phyloP scores from a whole-genome alignment of 257 asterid species.

The Penstemon eatonii region DNA sequence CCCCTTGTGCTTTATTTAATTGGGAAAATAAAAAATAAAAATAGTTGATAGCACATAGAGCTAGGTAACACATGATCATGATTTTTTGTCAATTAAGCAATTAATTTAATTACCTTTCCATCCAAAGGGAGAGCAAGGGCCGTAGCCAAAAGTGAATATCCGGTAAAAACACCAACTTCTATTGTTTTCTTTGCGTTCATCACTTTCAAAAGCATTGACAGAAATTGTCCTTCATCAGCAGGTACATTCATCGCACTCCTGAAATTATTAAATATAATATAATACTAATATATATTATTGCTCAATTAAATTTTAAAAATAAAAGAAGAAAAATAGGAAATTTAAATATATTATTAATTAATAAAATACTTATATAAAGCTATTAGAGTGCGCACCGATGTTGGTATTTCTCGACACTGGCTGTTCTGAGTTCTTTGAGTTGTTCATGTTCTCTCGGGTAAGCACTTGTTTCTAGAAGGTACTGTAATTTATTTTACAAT shows the following conservation, averaged over 20 bases:
- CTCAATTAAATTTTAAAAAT: neutral
- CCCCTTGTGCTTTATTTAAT: too few species aligned
- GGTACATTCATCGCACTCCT: constrained; percentile 61
- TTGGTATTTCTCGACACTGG: constrained; percentile 46
- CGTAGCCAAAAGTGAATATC: constrained; percentile 50
- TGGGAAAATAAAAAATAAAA: too few species aligned
- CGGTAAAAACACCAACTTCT: constrained; percentile 65
- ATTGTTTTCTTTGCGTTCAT: constrained; percentile 65
- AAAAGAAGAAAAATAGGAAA: too few species aligned
- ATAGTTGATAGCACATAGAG: too few species aligned
- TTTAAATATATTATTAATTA: too few species aligned
- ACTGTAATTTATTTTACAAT: constrained; percentile 27
- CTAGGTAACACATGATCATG: too few species aligned
- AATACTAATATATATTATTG: too few species aligned
- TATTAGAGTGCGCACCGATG: constrained; percentile 20
- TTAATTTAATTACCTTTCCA: constrained; percentile 48
- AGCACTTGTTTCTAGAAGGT: constrained; percentile 47
- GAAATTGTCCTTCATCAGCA: constrained; percentile 53
- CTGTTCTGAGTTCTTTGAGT: constrained; percentile 51
- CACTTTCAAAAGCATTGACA: constrained; percentile 45
- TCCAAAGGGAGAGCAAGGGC: constrained; percentile 57
- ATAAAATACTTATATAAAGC: neutral
- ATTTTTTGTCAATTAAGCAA: constrained; percentile 15
- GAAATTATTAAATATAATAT: neutral
- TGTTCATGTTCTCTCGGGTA: constrained; percentile 58